Conservation (phyloP, 495 filamentous ascomycete genomes). For the Talaromyces nanjingensis region DNA sequence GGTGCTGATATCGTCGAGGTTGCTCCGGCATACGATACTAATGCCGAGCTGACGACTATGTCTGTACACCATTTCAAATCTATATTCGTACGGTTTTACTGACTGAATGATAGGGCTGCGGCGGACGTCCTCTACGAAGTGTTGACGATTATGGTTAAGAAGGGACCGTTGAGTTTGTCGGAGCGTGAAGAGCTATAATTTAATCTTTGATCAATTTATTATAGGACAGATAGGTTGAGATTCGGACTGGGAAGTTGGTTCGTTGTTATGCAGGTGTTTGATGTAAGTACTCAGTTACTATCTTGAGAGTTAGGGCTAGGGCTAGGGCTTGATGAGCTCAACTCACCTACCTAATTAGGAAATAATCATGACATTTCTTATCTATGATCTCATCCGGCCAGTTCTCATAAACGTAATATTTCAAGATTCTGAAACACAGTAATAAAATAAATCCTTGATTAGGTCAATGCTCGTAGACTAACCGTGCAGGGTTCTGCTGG, state of each 20-base stretch:
- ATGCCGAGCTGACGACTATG: conserved; percentile 60
- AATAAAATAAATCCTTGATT: not conserved
- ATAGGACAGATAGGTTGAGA: not conserved
- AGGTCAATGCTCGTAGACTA: not conserved
- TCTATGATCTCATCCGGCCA: not conserved
- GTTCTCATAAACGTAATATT: not conserved
- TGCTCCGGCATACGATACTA: conserved; percentile 62
- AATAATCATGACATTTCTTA: not conserved
- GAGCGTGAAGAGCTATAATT: not conserved
- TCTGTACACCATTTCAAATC: conserved; percentile 12
- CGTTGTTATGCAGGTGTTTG: not conserved
- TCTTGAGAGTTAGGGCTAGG: not conserved
- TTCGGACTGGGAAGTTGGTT: not conserved
- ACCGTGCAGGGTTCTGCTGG: not conserved
- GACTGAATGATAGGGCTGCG: conserved; percentile 40
- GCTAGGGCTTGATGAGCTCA: not conserved
- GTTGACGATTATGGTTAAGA: conserved; percentile 61
- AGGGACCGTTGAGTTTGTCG: conserved; percentile 34
- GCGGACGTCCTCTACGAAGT: conserved; percentile 61
- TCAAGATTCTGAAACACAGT: not conserved
- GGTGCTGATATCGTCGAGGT: conserved; percentile 78
- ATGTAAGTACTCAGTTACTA: not conserved
- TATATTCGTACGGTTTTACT: not conserved
- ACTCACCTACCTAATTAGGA: not conserved
- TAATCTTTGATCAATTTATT: not conserved